phyloP scores from a whole-genome alignment of 164 flowering plant genomes.

The Kingdonia uniflora region DNA sequence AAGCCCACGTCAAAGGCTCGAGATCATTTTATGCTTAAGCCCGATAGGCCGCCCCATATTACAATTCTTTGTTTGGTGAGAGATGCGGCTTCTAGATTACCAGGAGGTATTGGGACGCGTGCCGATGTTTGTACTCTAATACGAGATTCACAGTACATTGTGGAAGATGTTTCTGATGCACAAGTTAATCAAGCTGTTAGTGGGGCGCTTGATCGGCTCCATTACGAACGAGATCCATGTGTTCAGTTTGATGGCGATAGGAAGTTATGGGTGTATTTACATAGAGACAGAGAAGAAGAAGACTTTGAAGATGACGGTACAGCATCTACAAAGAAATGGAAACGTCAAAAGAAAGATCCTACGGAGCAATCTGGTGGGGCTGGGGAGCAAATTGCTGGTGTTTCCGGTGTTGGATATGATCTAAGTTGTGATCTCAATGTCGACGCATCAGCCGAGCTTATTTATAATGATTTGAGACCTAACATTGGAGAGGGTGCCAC shows the following conservation, averaged over 20 bases:
- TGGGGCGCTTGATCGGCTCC: slow-evolving; percentile 96
- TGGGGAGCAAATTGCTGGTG: slow-evolving; percentile 33
- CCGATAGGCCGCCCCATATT: slow-evolving; percentile 95
- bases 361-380: slow-evolving; percentile 46
- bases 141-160: slow-evolving; percentile 90
- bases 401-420: slow-evolving; percentile 29
- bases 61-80: slow-evolving; percentile 93
- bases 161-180: slow-evolving; percentile 85
- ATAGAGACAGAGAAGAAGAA: slow-evolving; percentile 93
- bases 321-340: slow-evolving; percentile 98
- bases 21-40: slow-evolving; percentile 89
- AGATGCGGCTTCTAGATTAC: slow-evolving; percentile 96
- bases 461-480: slow-evolving; percentile 28
- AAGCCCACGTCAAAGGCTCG: slow-evolving; percentile 96
- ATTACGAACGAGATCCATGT: slow-evolving; percentile 97
- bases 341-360: slow-evolving; percentile 72
- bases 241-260: slow-evolving; percentile 83
- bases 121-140: slow-evolving; percentile 97
- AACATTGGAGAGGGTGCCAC: slow-evolving; percentile 22
- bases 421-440: slow-evolving; percentile 50
- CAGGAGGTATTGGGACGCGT: slow-evolving; percentile 95
- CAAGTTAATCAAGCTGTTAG: slow-evolving; percentile 92
- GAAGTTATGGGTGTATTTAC: slow-evolving; percentile 94
- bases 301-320: slow-evolving; percentile 99
- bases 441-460: slow-evolving; percentile 36